Conservation (phyloP, 768 basidiomycete species). For the Mycena vitilis region DNA sequence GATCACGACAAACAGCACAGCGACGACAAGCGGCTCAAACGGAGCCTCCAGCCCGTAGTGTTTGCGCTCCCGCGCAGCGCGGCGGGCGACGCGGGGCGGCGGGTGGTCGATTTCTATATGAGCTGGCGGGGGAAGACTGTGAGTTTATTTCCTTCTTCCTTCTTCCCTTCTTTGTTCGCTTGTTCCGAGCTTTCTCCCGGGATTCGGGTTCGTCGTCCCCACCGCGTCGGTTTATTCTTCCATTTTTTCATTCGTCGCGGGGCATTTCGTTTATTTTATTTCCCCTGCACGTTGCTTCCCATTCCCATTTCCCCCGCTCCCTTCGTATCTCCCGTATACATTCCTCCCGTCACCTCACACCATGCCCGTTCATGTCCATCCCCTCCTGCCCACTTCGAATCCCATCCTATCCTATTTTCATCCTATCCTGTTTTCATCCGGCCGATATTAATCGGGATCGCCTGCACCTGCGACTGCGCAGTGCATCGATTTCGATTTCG, state of each 20-base stretch:
- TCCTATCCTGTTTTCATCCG: no score
- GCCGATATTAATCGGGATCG: no score
- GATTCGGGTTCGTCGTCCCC: no score
- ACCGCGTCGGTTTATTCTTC: no score
- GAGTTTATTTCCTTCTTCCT: slow-evolving; percentile 29
- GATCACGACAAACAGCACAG: neutral
- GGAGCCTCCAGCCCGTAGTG: slow-evolving; percentile 48
- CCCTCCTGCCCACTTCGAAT: no score
- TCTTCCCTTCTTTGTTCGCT: neutral
- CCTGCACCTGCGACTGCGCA: no score
- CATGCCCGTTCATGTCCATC: neutral
- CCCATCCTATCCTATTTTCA: no score
- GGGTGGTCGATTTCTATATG: slow-evolving; percentile 63
- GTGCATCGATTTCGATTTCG: no score
- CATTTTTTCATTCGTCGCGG: no score
- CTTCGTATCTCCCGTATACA: neutral
- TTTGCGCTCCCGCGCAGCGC: slow-evolving; percentile 52
- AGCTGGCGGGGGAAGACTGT: slow-evolving; percentile 59
- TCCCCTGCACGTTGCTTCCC: neutral
- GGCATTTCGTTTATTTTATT: neutral
- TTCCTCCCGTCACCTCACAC: no score
- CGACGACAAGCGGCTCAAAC: neutral
- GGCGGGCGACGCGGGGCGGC: slow-evolving; percentile 51
- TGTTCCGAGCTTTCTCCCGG: neutral
- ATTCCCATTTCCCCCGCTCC: neutral